Base-by-base conservation (phyloP, 345 rosid species). In the Pistacia atlantica region DNA sequence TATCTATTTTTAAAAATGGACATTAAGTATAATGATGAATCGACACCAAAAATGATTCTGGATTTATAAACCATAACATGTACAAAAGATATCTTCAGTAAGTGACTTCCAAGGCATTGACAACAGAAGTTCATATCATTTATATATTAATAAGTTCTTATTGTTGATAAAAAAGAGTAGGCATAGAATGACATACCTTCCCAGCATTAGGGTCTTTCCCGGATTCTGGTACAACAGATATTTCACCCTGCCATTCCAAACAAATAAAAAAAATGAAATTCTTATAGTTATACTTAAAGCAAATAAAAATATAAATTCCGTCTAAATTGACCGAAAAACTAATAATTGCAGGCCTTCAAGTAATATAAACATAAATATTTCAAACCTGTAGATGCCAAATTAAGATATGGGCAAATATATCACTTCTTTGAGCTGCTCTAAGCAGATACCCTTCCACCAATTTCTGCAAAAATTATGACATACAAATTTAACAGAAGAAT, bases 311-410 rank as follows among this genome's bases (percentile, higher is more conserved):
- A 57, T 46, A 57, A 25, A 37, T 18, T 78, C 63, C 78, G 33
- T 55, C 52, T 11, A 9, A 73, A 60, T 48, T 45, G 10, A 67
- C 52, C 22, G 18, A 37, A 65, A 64, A 31, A 37, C 28, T 64
- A 61, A 74, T 46, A 71, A 51, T 51, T 63, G 37, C 63, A 80
- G 46, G 57, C 63, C 62, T 58, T 78, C 73, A 52, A 71, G 65
- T 79, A 73, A 33, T 2, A 28, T 56, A 64, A 56, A 49, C 51
- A 71, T 22, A 74, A 66, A 60, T 49, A 12, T 60, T 74, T 65
- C 83, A 52, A 69, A 97, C 99, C 96, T 94, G 97, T 72, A 97
- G 82, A 88, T 91, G 95, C 99, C 99, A 97, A 82, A 97, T 94
- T 79, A 97, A 84, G 84, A 94, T 97, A 82, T 97, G 99, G 71